Percentiles rank a stretch among this genome's conserved stretches.
Evolutionary conservation across 1,284 basidiomycete species (phyloP).

Genomic region (Tylopilus sp.): DNA sequence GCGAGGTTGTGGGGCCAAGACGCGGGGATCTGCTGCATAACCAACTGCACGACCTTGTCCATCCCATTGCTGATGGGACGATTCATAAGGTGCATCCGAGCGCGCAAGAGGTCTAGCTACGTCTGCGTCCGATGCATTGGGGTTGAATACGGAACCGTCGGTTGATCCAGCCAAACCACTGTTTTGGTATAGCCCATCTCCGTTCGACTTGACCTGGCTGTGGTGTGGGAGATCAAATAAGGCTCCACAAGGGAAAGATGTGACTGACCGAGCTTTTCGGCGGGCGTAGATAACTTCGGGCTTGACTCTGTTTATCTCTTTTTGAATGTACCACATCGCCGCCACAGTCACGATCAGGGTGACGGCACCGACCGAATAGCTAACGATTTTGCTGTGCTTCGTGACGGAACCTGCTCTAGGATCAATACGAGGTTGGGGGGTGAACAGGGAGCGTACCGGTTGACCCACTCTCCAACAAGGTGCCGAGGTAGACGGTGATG

Average conservation of each 20-base stretch:
- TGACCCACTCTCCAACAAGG: slow-evolving; percentile 32
- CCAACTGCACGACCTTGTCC: slow-evolving; percentile 33
- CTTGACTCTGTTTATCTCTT: slow-evolving; percentile 71
- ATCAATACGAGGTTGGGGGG: slow-evolving; percentile 7
- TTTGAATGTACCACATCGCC: slow-evolving; percentile 82
- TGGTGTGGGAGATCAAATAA: slow-evolving; percentile 8
- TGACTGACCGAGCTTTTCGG: slow-evolving; percentile 58
- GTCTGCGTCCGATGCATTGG: slow-evolving; percentile 34
- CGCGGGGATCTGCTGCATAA: slow-evolving; percentile 33
- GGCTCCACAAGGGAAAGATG: background rate
- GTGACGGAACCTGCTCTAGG: slow-evolving; percentile 37
- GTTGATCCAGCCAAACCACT: slow-evolving; percentile 28
- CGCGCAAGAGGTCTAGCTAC: slow-evolving; percentile 24
- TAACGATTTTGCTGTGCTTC: slow-evolving; percentile 54
- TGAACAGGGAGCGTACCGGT: slow-evolving; percentile 18
- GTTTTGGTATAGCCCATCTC: slow-evolving; percentile 33
- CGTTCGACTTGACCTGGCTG: slow-evolving; percentile 47
- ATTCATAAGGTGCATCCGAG: slow-evolving; percentile 29
- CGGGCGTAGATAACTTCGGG: slow-evolving; percentile 68
- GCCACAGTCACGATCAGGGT: slow-evolving; percentile 68
- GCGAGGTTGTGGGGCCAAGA: slow-evolving; percentile 39
- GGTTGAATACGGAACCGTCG: slow-evolving; percentile 34
- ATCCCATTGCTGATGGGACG: slow-evolving; percentile 39
- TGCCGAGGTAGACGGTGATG: slow-evolving; percentile 55
- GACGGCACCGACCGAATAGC: slow-evolving; percentile 55